phyloP scores from a whole-genome alignment of 1,284 basidiomycete species.

The Polyporus tsugae region DNA sequence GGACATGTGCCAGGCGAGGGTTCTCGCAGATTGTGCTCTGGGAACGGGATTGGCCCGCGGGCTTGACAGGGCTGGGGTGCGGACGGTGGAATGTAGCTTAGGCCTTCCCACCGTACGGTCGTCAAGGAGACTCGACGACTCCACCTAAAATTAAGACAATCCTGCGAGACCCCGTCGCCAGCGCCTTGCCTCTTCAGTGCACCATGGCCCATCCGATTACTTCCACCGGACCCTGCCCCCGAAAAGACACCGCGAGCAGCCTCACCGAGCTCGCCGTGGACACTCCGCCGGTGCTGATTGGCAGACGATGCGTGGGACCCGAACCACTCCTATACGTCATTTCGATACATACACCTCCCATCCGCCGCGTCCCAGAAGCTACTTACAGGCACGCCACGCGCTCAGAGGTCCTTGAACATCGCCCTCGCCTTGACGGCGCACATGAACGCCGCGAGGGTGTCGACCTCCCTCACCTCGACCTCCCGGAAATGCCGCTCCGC shows the following conservation, averaged over 20 bases:
- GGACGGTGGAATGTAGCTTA: constrained; percentile 18
- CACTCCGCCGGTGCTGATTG: constrained; percentile 21
- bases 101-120: constrained; percentile 26
- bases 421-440: constrained; percentile 72
- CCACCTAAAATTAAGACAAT: constrained; percentile 22
- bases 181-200: background rate
- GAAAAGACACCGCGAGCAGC: constrained; percentile 9
- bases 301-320: background rate
- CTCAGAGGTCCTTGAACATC: constrained; percentile 29
- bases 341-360: constrained; percentile 13
- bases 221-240: background rate
- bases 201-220: background rate
- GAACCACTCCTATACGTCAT: constrained; percentile 26
- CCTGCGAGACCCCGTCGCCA: background rate
- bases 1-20: constrained; percentile 23
- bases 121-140: constrained; percentile 23
- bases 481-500: constrained; percentile 76
- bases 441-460: constrained; percentile 83
- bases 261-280: constrained; percentile 22
- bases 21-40: constrained; percentile 12
- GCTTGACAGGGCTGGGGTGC: background rate
- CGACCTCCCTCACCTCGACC: constrained; percentile 70
- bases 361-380: constrained; percentile 3
- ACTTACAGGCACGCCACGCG: background rate
- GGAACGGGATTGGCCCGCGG: constrained; percentile 1